Evolutionary conservation across 2,329 filamentous ascomycete genomes (phyloP).

Genomic region (Hypoxylon sp.): DNA sequence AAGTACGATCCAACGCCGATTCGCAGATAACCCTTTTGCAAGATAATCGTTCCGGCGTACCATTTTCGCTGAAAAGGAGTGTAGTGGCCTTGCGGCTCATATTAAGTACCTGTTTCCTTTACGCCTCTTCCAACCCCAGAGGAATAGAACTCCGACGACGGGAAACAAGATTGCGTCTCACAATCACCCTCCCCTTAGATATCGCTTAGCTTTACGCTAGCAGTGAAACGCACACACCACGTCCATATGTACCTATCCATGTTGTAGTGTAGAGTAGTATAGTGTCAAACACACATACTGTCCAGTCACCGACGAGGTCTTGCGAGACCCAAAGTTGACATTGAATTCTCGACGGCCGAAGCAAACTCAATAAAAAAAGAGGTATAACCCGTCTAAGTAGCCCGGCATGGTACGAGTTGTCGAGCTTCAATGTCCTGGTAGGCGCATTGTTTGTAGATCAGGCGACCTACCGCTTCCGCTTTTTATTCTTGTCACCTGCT

Average conservation of each 20-base stretch:
- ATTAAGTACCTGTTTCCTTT: constrained; percentile 50
- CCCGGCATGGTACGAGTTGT: constrained; percentile 16
- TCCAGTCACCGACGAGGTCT: constrained; percentile 16
- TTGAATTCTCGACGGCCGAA: constrained; percentile 19
- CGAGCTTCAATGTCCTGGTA: constrained; percentile 19
- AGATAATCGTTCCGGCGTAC: constrained; percentile 45
- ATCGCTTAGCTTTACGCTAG: constrained; percentile 34
- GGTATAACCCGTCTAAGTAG: constrained; percentile 10
- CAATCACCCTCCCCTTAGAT: constrained; percentile 30
- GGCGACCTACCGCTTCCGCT: constrained; percentile 69
- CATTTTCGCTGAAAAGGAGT: constrained; percentile 50
- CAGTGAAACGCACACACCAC: constrained; percentile 25
- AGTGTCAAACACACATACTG: constrained; percentile 17
- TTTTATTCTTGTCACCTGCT: constrained; percentile 70
- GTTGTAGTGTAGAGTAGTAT: constrained; percentile 27
- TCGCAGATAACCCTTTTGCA: constrained; percentile 42
- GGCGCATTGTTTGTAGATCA: constrained; percentile 22
- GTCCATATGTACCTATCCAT: constrained; percentile 16
- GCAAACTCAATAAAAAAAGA: constrained; percentile 27
- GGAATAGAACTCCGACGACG: constrained; percentile 46
- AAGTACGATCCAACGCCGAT: constrained; percentile 53
- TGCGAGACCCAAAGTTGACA: constrained; percentile 8
- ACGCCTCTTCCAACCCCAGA: constrained; percentile 47
- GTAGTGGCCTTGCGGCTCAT: constrained; percentile 49
- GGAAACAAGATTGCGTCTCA: constrained; percentile 41